Evolutionary conservation across 2,329 filamentous ascomycete species (phyloP), one percentile per base, ranked within the genome.

Genomic region (Apiospora rasikravindrae): DNA sequence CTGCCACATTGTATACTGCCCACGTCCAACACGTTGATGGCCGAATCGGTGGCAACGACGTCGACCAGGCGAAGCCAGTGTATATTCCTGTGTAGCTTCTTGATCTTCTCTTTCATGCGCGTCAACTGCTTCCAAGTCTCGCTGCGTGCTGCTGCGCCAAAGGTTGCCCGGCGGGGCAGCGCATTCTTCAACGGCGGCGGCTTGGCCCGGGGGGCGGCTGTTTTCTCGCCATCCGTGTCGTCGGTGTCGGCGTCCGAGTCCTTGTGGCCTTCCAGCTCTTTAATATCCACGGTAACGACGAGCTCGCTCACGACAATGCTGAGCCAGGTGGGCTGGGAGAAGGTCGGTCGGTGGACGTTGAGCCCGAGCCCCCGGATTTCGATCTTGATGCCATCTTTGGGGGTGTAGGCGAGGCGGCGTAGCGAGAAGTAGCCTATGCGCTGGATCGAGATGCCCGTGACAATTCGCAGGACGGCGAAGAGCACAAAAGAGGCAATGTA

Each of bases 251-350:
- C 80, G 22, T 73, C 76, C 42, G 78, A 72, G 29, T n/a, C 53
- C 76, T 86, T 88, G 70, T 84, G 85, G 37, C 84, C 84, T 75
- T 89, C 88, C 57, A 96, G 82, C 67, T 90, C 88, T 73, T 89
- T 88, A 66, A 95, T 85, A 80, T 99, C 94, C 61, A 98, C 82
- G 0, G 94, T 97, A 69, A 99, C 88, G 69, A 91, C 93, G 69
- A 98, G 86, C 80, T 98, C 96, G 78, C 91, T 94, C 73, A 99
- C 84, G 11, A 96, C 93, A 69, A 99, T 87, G 81, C 95, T 98
- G 77, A 98, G 86, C 95, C 96, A 98, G 74, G 97, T 98, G 64
- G 96, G 96, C 81, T 98, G 95, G 67, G 96, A 94, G 83, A 99
- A 98, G 7, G 96, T 98, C 16, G 96, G 96, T 5, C 95, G 91